Evolutionary conservation across 2,329 filamentous ascomycete species (phyloP), one percentile per base, ranked within the genome.

Genomic region (Ramichloridium luteum): DNA sequence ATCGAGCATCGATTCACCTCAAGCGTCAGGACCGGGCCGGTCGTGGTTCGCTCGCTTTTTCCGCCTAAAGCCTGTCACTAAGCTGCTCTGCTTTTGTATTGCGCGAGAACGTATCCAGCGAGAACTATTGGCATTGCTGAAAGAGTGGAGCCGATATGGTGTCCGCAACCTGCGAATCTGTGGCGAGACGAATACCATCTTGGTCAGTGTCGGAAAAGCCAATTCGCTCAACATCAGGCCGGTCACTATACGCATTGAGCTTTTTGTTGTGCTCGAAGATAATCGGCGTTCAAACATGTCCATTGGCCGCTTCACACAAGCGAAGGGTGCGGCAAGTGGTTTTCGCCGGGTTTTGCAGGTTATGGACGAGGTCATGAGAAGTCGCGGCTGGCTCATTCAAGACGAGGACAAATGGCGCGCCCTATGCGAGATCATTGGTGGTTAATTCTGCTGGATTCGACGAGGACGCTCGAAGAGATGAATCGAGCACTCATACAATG

Each of bases 11-110:
- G 48, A 75, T 25, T 35, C 35, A 17, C 36, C 46, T 35, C 36
- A 50, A 5, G 74, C 16, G 39, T 45, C 31, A 36, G 55, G 35
- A 38, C 52, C 33, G 44, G 61, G 41, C 42, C 77, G 84, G 49
- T 93, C 80, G 45, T 94, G 88, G 86, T 71, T 96, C 32, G 79
- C 83, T 16, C 80, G 83, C 11, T 73, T 96, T 27, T 83, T 96
- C 61, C 75, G 84, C 34, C 78, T 94, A 51, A 93, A 90, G 54
- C 88, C 88, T 1, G 81, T 78, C 1, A 77, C 66, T 11, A 73
- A 74, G 41, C 69, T 81, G 16, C 58, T 94, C 11, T 90, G 84
- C 53, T 77, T 94, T 53, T 68, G 68, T 3, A 67, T 84, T 14
- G 73, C 78, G 4, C 78, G 79, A 45, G 67, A 68, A n/a, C 72